A percentile compares a stretch with the other conserved stretches of the same genome.
Conservation (phyloP, 202 grass and related monocot species). For the Digitaria exilis region DNA sequence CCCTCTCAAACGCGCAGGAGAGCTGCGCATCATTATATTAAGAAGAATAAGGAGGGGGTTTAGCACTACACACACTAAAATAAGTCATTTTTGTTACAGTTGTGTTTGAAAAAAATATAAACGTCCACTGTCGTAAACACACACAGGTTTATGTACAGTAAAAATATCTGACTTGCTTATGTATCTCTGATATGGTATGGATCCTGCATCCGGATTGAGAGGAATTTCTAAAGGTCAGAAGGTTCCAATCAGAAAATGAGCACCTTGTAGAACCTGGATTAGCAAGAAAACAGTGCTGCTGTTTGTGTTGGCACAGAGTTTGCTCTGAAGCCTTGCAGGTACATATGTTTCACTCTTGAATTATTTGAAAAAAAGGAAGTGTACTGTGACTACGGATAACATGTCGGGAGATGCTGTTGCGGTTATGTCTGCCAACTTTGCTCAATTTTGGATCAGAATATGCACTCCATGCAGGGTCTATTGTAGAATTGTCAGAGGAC, state of each 20-base stretch:
- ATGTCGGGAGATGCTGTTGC: constrained; percentile 12
- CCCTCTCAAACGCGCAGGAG: too few relatives aligned
- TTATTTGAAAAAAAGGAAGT: constrained; percentile 5
- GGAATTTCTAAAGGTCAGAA: constrained; percentile 30
- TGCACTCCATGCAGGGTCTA: constrained; percentile 19
- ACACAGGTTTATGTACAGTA: not conserved
- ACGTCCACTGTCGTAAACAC: not conserved
- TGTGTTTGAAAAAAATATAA: not conserved
- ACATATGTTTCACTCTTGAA: constrained; percentile 6
- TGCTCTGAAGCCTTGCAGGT: constrained; percentile 11
- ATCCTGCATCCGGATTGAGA: constrained; percentile 4
- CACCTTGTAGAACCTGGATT: not conserved
- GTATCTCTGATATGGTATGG: not conserved
- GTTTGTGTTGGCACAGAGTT: constrained; percentile 11
- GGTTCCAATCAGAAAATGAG: constrained; percentile 31
- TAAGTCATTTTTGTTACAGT: not conserved
- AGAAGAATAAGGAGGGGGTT: too few relatives aligned
- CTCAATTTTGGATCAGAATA: constrained; percentile 9
- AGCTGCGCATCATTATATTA: too few relatives aligned
- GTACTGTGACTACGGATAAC: not conserved
- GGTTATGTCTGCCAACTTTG: constrained; percentile 15
- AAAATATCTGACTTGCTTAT: not conserved
- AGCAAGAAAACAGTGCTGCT: constrained; percentile 16
- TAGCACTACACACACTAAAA: constrained; percentile 6
- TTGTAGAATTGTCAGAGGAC: constrained; percentile 14